Evolutionary conservation across 83 land plant genomes (phyloP), one percentile per base, ranked within the genome.

Genomic region (Larix sibirica): DNA sequence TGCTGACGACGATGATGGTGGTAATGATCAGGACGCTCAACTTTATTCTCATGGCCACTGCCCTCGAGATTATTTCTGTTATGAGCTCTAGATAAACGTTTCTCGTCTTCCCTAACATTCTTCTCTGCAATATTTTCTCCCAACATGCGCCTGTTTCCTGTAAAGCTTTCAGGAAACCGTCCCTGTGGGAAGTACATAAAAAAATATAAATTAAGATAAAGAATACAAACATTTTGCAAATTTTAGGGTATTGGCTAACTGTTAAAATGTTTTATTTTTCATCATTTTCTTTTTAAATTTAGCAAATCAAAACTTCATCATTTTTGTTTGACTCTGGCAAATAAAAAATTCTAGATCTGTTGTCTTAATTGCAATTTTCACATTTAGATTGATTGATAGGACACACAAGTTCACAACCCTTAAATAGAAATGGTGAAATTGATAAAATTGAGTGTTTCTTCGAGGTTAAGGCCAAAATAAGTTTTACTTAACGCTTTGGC

Each of bases 111-210:
- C 28, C 9, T 42, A 38, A n/a, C 40, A 33, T 70, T 70, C 47
- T 67, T 28, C 70, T 67, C 70, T 38, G 36, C 74, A 70, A 26
- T 17, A 33, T 28, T 70, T 20, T 42, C 20, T 18, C 74, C 74
- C 42, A 70, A 70, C 20, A 70, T 33, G 18, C n/a, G 74, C 47
- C 74, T 70, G 40, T 6, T 70, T 70, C 47, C 74, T 70, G 47
- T n/a, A 28, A 70, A 70, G 42, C 38, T 36, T 17, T 47, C 1
- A 38, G 44, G 20, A 5, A 70, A 70, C 74, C 4, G 5, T 16
- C 38, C 74, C 74, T 70, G 74, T 47, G 6, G 36, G 42, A 70
- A 17, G 4, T 17, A 33, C 5, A 5, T 33, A 70, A 70, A 16
- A 16, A 38, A 36, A 17, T 36, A 70, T 42, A 6, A 38, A 70